These are phyloP conservation scores for Penicillium sp. DNA, from an alignment of 2,329 filamentous ascomycete genomes.

Conservation along the genomic window DNA sequence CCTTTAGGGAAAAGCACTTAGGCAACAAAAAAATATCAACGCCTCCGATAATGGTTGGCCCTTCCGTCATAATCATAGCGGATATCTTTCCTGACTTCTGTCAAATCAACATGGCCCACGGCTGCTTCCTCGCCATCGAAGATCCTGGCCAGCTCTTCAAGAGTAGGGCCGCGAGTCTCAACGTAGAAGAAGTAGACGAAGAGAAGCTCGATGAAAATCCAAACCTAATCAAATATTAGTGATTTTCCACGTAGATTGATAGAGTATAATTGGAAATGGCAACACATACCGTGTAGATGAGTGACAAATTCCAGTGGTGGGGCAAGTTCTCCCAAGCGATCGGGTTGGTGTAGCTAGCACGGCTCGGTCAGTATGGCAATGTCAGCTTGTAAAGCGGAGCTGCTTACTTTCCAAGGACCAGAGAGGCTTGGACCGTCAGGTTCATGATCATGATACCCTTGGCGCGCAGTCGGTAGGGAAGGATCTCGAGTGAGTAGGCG, in stretches of 20 bases:
- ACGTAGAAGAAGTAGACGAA: conserved; percentile 45
- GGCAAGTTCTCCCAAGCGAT: conserved; percentile 27
- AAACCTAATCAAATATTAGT: conserved; percentile 37
- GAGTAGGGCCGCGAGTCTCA: conserved; percentile 70
- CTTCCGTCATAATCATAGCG: conserved; percentile 8
- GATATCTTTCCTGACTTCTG: conserved; percentile 41
- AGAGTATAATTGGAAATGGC: conserved; percentile 42
- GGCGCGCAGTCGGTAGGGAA: conserved; percentile 42
- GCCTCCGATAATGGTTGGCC: background rate
- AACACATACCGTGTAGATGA: conserved; percentile 33
- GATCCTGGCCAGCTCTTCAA: conserved; percentile 70
- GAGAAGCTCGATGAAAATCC: conserved; percentile 35
- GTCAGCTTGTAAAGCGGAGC: background rate
- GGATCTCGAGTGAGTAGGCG: conserved; percentile 33
- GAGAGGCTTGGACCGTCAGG: conserved; percentile 57
- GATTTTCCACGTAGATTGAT: background rate
- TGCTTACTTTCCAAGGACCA: conserved; percentile 62
- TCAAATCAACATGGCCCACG: conserved; percentile 54
- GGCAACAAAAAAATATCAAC: conserved; percentile 1
- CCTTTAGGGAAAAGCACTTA: background rate
- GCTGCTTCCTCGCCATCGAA: conserved; percentile 65
- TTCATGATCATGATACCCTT: conserved; percentile 45
- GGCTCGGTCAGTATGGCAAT: conserved; percentile 1
- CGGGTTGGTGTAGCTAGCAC: conserved; percentile 27
- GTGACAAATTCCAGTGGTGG: conserved; percentile 28